Conservation (phyloP, 371 early-diverging fungal genomes). For the Mortierella sp. region DNA sequence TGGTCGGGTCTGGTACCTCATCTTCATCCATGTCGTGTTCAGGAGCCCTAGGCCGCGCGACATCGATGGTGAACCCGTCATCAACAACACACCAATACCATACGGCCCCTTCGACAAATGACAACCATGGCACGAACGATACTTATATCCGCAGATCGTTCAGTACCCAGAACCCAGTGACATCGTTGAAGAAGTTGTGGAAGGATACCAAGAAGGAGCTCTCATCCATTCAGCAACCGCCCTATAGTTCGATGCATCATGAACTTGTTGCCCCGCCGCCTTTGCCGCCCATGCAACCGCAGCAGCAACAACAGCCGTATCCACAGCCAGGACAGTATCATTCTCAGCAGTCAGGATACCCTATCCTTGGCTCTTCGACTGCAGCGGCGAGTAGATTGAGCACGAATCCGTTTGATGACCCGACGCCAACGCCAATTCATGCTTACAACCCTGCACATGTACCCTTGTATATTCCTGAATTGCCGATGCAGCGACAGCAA, state of each 20-base stretch:
- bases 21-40: background rate
- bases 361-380: background rate
- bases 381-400: background rate
- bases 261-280: conserved; percentile 39
- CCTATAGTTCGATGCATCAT: background rate
- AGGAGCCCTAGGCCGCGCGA: background rate
- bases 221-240: background rate
- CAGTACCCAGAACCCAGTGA: conserved; percentile 28
- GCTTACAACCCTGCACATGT: conserved; percentile 14
- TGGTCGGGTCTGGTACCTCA: background rate
- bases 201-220: conserved; percentile 35
- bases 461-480: background rate
- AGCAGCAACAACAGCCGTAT: background rate
- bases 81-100: background rate
- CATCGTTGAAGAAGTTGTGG: conserved; percentile 40
- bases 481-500: background rate
- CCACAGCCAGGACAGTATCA: background rate
- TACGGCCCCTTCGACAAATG: background rate
- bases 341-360: background rate
- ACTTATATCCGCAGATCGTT: background rate
- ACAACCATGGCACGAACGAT: background rate
- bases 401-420: conserved; percentile 2
- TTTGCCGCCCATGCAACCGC: background rate
- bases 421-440: background rate
- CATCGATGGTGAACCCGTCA: conserved; percentile 13